Evolutionary conservation across 768 basidiomycete species (phyloP), one percentile per base, ranked within the genome.

Genomic region (Russula sp.): DNA sequence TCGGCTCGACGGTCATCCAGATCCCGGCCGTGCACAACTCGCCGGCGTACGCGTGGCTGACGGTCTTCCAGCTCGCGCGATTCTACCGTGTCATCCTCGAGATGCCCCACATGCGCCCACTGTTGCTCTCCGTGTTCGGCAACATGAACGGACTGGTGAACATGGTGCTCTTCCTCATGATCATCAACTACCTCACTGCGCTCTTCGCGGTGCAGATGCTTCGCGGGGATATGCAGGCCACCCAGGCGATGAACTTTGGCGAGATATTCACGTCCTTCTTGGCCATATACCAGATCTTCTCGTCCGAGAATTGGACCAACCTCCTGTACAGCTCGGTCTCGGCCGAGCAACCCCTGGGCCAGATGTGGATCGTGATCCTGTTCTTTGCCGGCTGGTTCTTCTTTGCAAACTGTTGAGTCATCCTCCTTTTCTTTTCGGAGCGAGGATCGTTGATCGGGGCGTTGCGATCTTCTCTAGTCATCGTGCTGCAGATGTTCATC

Each of bases 401-500:
- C 58, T 95, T 98, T 65, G 85, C 91, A 1, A 94, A 93, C 71
- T 95, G 93, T 94, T 59, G 65, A 68, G 93, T 77, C 4, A 22
- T 22, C 25, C n/a, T 53, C 50, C 45, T 20, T 58, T 22, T 39
- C 20, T 32, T 16, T 42, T 54, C 14, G 43, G 36, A 16, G 7
- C 35, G 36, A 35, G 45, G 39, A 14, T 46, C 50, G 59, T 32
- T 61, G 32, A 51, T 65, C 42, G 2, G 6, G 14, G 18, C 47
- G 22, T 20, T 29, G 25, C 22, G 16, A n/a, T 10, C 8, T 20
- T 32, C 41, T 57, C 14, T 54, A 95, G 94, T 93, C 77, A 91
- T 96, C 68, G 79, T 96, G 9, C 72, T 96, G 52, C 93, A 96
- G 70, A 88, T 98, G 86, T 97, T 98, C 76, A 91, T 98, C 69